Conservation (phyloP, 257 asterid genomes). For the Solanum pimpinellifolium region DNA sequence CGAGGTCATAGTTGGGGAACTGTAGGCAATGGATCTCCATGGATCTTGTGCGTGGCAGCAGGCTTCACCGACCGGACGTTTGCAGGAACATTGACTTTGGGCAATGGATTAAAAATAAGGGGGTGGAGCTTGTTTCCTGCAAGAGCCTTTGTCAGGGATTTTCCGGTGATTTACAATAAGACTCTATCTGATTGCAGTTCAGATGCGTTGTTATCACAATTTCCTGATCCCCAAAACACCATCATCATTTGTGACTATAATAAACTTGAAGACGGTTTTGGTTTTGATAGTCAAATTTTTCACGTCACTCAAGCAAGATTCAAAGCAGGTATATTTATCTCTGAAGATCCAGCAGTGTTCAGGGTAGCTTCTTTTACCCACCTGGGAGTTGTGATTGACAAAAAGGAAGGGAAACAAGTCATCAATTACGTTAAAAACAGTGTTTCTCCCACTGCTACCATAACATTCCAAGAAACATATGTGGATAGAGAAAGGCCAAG, state of each 20-base stretch:
- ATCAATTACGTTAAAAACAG: background rate
- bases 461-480: background rate
- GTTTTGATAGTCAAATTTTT: background rate
- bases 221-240: background rate
- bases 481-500: background rate
- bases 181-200: background rate
- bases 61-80: background rate
- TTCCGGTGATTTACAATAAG: background rate
- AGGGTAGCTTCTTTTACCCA: background rate
- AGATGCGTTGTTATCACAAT: background rate
- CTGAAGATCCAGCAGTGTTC: background rate
- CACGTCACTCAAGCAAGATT: background rate
- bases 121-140: constrained; percentile 1
- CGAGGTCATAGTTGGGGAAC: background rate
- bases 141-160: background rate
- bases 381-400: background rate
- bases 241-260: background rate
- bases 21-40: background rate
- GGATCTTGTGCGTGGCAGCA: background rate
- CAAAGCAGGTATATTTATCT: background rate
- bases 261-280: background rate
- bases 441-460: background rate
- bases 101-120: background rate
- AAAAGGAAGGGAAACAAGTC: constrained; percentile 1
- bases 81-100: constrained; percentile 1